These are phyloP conservation scores for Hydrangea macrophylla DNA, from an alignment of 148 eudicot genomes.

Conservation along the genomic window DNA sequence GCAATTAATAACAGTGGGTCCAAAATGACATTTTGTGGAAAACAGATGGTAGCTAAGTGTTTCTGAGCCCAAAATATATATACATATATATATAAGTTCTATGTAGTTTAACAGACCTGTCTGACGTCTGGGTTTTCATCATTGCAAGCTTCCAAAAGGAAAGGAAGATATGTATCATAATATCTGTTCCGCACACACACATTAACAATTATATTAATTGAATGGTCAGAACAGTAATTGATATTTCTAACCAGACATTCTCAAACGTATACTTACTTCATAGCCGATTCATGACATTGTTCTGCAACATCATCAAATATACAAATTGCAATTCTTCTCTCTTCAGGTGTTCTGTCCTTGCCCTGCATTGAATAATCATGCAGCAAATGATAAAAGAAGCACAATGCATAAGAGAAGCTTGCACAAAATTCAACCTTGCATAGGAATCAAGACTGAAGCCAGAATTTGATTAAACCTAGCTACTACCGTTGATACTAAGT, in stretches of 20 bases:
- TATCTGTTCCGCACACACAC: slow-evolving; percentile 44
- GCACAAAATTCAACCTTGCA: background rate
- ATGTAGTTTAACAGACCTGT: slow-evolving; percentile 69
- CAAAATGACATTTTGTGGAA: too few species aligned
- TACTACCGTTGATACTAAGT: too few species aligned
- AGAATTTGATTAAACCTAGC: too few species aligned
- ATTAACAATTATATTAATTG: background rate
- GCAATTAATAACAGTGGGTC: too few species aligned
- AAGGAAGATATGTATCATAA: slow-evolving; percentile 71
- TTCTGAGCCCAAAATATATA: too few species aligned
- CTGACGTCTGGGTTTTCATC: slow-evolving; percentile 75
- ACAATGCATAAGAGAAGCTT: background rate
- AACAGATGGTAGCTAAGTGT: too few species aligned
- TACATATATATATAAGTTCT: background rate
- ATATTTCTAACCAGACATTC: background rate
- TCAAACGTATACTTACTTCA: slow-evolving; percentile 41
- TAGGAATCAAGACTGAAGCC: background rate
- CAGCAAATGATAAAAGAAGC: background rate
- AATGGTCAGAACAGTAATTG: too few species aligned
- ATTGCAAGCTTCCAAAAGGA: slow-evolving; percentile 78
- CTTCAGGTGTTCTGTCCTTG: slow-evolving; percentile 77
- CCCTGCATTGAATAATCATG: slow-evolving; percentile 42
- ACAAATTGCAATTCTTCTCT: slow-evolving; percentile 85
- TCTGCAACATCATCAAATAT: slow-evolving; percentile 87
- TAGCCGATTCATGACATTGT: slow-evolving; percentile 80